Evolutionary conservation across 2,329 filamentous ascomycete species (phyloP), one percentile per base, ranked within the genome.

Genomic region (Chaetomium sp.): DNA sequence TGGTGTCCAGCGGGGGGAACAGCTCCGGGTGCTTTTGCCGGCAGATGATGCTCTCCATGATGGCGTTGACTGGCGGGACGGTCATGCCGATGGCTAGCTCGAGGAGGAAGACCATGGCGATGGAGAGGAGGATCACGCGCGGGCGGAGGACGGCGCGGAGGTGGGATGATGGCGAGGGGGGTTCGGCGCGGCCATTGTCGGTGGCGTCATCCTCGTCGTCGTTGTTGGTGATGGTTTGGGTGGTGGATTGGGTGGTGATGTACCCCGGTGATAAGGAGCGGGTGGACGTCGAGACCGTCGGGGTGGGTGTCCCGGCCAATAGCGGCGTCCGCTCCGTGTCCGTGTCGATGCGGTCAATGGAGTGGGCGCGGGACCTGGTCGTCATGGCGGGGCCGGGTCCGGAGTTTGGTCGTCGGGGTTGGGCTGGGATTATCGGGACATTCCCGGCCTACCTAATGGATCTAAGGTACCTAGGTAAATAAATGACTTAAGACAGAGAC

Each of bases 41-140:
- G 72, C 85, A 87, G 53, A 85, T 79, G 54, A 85, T 79, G 59
- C 79, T 77, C 71, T 87, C 85, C 68, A 83, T 78, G 58, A 86
- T 78, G 60, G 81, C 80, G 57, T 79, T 81, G 53, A 75, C 71
- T 0, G 84, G 81, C 3, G 82, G 77, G 35, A 72, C 47, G 38
- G 64, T 38, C 19, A 75, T 68, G 61, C 65, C 71, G 21, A 65
- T 70, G 65, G 78, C 79, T 13, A 82, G 74, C 57, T 81, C 79
- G 59, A 81, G 67, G 50, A 83, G 67, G 58, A 83, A 74, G 49
- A 84, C 66, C 19, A 73, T 64, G 55, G 69, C 62, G 45, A 78
- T 72, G 66, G 70, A 69, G 49, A 77, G 68, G 8, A 76, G 13
- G 59, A 75, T 67, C 29, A 72, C 71, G 8, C 60, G 66, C 29